Percentiles rank a stretch among this genome's conserved stretches.
Conservation (phyloP, 768 basidiomycete genomes). For the Boletus sp. region DNA sequence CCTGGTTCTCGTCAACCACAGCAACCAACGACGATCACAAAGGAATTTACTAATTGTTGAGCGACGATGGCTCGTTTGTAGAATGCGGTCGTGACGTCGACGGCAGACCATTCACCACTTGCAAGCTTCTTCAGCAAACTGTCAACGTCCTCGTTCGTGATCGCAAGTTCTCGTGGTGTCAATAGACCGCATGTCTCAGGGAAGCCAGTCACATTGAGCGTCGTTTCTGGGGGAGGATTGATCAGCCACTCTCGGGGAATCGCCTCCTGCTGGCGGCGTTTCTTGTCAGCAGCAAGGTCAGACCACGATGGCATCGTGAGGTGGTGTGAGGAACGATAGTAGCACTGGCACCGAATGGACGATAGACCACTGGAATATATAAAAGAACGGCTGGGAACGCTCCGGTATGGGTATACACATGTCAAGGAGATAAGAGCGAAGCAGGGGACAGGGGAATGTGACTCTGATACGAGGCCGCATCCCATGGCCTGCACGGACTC, state of each 20-base stretch:
- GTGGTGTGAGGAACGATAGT: not conserved
- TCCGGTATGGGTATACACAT: not conserved
- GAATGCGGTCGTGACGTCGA: constrained; percentile 71
- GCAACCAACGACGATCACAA: not conserved
- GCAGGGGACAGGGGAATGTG: not conserved
- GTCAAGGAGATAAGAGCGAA: constrained; percentile 4
- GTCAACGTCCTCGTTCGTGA: constrained; percentile 50
- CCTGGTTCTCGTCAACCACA: constrained; percentile 37
- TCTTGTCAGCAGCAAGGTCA: constrained; percentile 54
- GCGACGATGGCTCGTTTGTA: constrained; percentile 77
- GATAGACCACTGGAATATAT: constrained; percentile 5
- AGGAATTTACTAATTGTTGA: constrained; percentile 64
- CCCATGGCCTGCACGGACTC: no score
- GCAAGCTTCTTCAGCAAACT: constrained; percentile 54
- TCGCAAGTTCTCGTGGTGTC: constrained; percentile 52
- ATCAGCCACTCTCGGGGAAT: constrained; percentile 70
- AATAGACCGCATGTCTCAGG: constrained; percentile 60
- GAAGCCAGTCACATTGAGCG: constrained; percentile 52
- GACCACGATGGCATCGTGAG: constrained; percentile 41
- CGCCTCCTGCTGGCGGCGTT: constrained; percentile 45
- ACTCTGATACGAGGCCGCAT: not conserved
- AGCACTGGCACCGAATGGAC: no score
- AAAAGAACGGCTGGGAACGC: constrained; percentile 4
- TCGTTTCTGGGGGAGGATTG: constrained; percentile 42
- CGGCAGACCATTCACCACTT: constrained; percentile 54